phyloP scores from a whole-genome alignment of 768 basidiomycete genomes.

The Amanita exitialis region DNA sequence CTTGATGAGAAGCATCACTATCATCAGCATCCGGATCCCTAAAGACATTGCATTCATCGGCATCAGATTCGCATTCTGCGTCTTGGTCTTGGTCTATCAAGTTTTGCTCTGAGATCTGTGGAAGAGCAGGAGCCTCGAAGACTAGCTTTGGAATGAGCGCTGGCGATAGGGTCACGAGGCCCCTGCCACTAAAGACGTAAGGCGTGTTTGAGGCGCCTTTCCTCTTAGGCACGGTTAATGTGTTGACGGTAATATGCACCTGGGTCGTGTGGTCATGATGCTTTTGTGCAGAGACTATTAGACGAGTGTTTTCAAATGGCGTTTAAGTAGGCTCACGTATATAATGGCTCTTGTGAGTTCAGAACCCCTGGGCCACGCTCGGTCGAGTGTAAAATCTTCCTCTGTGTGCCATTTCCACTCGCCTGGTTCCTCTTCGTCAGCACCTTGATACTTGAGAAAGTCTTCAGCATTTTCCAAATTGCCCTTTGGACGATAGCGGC shows the following conservation, averaged over 20 bases:
- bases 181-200: slow-evolving; percentile 45
- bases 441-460: slow-evolving; percentile 23
- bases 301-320: slow-evolving; percentile 1
- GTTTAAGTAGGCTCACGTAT: slow-evolving; percentile 38
- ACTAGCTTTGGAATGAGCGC: slow-evolving; percentile 13
- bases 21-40: slow-evolving; percentile 11
- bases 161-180: slow-evolving; percentile 27
- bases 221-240: slow-evolving; percentile 36
- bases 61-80: slow-evolving; percentile 14
- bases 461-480: slow-evolving; percentile 20
- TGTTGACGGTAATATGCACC: slow-evolving; percentile 58
- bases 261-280: slow-evolving; percentile 40
- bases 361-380: slow-evolving; percentile 46
- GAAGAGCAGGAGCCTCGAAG: slow-evolving; percentile 3
- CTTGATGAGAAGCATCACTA: slow-evolving; percentile 9
- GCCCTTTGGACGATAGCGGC: slow-evolving; percentile 28
- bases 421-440: slow-evolving; percentile 25
- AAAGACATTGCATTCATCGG: slow-evolving; percentile 12
- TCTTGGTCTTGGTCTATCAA: slow-evolving; percentile 14
- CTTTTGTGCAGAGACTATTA: slow-evolving; percentile 19
- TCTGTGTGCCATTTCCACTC: slow-evolving; percentile 65
- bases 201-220: slow-evolving; percentile 55
- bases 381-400: slow-evolving; percentile 49
- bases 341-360: slow-evolving; percentile 38
- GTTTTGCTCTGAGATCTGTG: slow-evolving; percentile 1